Base-by-base conservation (phyloP, 2,329 filamentous ascomycete genomes). In the Periconia digitata region DNA sequence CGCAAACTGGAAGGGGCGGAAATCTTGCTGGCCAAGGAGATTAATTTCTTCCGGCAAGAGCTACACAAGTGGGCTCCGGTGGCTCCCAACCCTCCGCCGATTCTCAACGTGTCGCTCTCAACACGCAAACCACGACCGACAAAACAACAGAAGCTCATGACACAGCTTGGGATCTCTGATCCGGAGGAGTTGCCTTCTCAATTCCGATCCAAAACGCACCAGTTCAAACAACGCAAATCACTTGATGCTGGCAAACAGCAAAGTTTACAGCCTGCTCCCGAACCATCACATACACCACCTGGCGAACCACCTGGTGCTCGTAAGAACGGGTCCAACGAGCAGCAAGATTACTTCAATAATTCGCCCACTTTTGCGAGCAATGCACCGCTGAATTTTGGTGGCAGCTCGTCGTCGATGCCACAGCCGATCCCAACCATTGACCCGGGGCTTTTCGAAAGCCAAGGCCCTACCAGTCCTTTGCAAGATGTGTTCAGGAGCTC, bases 1-100 rank as follows among this genome's bases (percentile, higher is more conserved):
- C 89, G 94, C 48, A 99, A 99, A 74, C 91, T 99, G 45, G 94
- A 99, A 73, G 94, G 94, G 2, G 92, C 94, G 1, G 94, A 99
- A 68, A 92, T 99, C 43, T 80, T 99, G 3, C 79, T 99, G 2
- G 83, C 92, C 0, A 87, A 86, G 48, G 94, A 99, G 74, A 96
- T 92, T n/a, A 99, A 99, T 67, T 96, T 95, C 71, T 92, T 99
- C 76, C 86, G 92, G 20, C 91, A 96, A 67, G 91, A 96, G 66
- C 79, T 99, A 47, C 94, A 99, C 73, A 95, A 90, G 67, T 96
- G 90, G 88, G 90, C 87, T 34, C 92, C 92, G 2, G 90, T 97
- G 21, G 92, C 94, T 1, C 88, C 90, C 0, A 82, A 90, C 13
- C 79, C 94, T 12, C 94, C 94, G 3, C 92, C 92, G 18, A 85